These are phyloP conservation scores for Candida silvicultrix DNA, from an alignment of 805 yeast genomes.

Conservation along the genomic window DNA sequence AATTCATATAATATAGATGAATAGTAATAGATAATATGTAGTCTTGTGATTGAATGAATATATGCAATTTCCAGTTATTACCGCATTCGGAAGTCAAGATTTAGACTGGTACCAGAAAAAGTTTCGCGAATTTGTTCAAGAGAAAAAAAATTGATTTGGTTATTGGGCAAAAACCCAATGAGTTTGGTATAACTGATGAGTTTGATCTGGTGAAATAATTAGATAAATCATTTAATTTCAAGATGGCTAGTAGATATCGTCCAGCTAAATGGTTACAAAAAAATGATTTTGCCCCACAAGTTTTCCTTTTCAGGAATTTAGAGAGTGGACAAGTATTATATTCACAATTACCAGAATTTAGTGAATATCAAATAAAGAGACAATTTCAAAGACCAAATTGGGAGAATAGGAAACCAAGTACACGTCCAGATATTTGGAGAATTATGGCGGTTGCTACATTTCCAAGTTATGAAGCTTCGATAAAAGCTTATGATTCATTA, in stretches of 20 bases:
- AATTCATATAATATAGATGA: too few species aligned
- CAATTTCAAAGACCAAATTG: constrained; percentile 83
- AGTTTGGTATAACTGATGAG: too few species aligned
- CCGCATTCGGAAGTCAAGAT: too few species aligned
- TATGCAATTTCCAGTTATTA: too few species aligned
- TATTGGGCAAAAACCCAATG: too few species aligned
- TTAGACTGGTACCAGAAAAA: too few species aligned
- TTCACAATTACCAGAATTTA: constrained; percentile 71
- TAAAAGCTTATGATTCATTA: constrained; percentile 67
- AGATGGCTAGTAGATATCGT: constrained; percentile 33
- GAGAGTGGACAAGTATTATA: constrained; percentile 88
- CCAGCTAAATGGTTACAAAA: constrained; percentile 49
- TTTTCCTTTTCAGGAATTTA: constrained; percentile 74
- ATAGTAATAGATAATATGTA: too few species aligned
- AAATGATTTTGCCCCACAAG: constrained; percentile 74
- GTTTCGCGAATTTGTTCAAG: too few species aligned
- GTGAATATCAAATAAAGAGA: constrained; percentile 34
- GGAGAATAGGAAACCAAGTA: constrained; percentile 76
- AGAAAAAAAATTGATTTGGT: too few species aligned
- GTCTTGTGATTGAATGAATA: too few species aligned
- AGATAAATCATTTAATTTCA: too few species aligned
- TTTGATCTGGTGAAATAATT: too few species aligned
- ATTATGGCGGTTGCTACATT: constrained; percentile 78
- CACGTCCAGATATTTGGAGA: constrained; percentile 86
- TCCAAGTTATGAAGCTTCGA: constrained; percentile 53